A percentile compares a stretch with the other conserved stretches of the same genome.
Conservation (phyloP, 2,329 filamentous ascomycete species). For the Pseudocercospora cruenta region DNA sequence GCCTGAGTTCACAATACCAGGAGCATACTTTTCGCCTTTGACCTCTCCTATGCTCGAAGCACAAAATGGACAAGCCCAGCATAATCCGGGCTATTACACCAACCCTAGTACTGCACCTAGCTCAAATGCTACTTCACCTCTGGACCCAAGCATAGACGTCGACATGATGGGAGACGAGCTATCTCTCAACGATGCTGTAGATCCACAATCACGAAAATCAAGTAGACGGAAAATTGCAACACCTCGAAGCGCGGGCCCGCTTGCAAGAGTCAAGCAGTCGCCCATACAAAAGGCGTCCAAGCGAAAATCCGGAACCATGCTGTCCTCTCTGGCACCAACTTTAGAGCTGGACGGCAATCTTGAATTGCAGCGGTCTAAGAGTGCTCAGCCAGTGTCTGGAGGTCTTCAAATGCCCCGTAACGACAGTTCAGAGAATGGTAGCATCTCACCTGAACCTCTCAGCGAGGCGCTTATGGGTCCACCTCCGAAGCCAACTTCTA, state of each 20-base stretch:
- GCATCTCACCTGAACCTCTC: conserved; percentile 55
- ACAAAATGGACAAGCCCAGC: conserved; percentile 57
- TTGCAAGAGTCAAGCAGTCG: conserved; percentile 65
- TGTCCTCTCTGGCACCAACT: conserved; percentile 49
- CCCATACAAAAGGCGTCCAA: conserved; percentile 71
- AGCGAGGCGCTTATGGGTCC: conserved; percentile 56
- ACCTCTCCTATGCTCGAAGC: conserved; percentile 80
- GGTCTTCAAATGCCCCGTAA: conserved; percentile 30
- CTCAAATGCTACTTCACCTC: conserved; percentile 53
- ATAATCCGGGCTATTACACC: conserved; percentile 46
- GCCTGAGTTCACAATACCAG: conserved; percentile 65
- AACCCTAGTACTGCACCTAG: conserved; percentile 59
- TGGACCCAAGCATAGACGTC: conserved; percentile 47
- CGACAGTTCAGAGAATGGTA: conserved; percentile 51
- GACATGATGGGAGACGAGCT: conserved; percentile 47
- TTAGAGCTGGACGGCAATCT: conserved; percentile 50
- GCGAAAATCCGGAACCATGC: conserved; percentile 49
- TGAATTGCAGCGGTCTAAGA: conserved; percentile 39
- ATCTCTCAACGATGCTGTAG: conserved; percentile 24
- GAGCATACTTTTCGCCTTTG: conserved; percentile 79
- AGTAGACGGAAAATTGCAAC: conserved; percentile 52
- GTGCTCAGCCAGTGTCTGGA: conserved; percentile 32
- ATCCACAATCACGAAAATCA: conserved; percentile 49
- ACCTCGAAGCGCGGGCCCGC: conserved; percentile 52
- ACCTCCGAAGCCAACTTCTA: conserved; percentile 61